These are phyloP conservation scores for Penicillium paneum DNA, from an alignment of 2,329 filamentous ascomycete species.

Conservation along the genomic window DNA sequence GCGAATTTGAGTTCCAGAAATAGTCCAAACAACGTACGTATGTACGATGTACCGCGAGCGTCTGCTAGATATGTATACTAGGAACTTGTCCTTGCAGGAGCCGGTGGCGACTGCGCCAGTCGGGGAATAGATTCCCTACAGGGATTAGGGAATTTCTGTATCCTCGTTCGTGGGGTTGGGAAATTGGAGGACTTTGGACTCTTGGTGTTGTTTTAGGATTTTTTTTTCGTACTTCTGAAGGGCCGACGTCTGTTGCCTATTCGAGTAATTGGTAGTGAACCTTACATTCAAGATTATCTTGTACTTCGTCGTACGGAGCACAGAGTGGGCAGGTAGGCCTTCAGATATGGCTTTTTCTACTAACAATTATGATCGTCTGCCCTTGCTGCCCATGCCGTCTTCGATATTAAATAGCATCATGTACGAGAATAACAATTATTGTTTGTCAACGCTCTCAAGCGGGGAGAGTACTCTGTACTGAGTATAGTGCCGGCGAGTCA, in stretches of 20 bases:
- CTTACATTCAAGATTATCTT: neutral
- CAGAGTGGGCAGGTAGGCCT: too few relatives aligned
- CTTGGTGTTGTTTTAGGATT: neutral
- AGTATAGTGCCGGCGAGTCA: neutral
- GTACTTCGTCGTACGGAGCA: neutral
- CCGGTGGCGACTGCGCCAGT: slow-evolving; percentile 12
- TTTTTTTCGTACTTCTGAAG: slow-evolving; percentile 8
- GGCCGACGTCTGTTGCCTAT: neutral
- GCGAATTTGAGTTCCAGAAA: slow-evolving; percentile 24
- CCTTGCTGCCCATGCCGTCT: slow-evolving; percentile 13
- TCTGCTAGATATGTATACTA: slow-evolving; percentile 18
- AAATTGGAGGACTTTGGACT: neutral
- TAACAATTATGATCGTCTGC: slow-evolving; percentile 1
- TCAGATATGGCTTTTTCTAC: slow-evolving; percentile 1
- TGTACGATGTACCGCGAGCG: slow-evolving; percentile 7
- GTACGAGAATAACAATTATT: slow-evolving; percentile 16
- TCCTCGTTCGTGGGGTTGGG: neutral
- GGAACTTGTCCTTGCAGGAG: slow-evolving; percentile 22
- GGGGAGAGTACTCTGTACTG: neutral
- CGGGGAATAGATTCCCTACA: slow-evolving; percentile 17
- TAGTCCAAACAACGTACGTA: neutral
- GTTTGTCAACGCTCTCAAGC: neutral
- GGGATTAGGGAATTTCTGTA: neutral
- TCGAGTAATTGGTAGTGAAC: neutral
- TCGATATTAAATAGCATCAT: slow-evolving; percentile 10